Conservation (phyloP, 306 rosid genomes). For the Cucurbita ficifolia region DNA sequence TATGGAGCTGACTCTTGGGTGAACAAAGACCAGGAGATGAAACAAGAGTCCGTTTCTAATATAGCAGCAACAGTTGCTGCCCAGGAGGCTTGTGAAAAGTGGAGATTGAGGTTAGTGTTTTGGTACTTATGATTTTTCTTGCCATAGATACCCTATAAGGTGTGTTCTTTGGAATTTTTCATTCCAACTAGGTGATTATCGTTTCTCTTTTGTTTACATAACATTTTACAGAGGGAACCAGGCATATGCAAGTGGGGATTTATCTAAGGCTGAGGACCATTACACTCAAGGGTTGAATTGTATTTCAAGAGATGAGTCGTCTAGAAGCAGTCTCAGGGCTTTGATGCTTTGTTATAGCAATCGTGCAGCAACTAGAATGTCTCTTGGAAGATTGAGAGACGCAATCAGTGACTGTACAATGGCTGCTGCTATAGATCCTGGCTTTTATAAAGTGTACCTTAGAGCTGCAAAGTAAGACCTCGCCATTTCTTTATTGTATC, state of each 20-base stretch:
- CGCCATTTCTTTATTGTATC: not conserved
- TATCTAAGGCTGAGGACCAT: constrained; percentile 66
- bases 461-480: constrained; percentile 94
- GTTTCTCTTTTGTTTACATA: constrained; percentile 9
- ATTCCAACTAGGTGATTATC: not conserved
- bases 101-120: constrained; percentile 67
- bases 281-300: constrained; percentile 64
- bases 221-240: constrained; percentile 74
- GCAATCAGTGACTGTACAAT: constrained; percentile 69
- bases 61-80: constrained; percentile 33
- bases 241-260: constrained; percentile 73
- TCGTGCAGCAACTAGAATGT: constrained; percentile 89
- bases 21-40: constrained; percentile 26
- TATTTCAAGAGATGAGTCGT: constrained; percentile 42
- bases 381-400: constrained; percentile 85
- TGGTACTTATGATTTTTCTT: constrained; percentile 5
- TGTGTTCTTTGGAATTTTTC: not conserved
- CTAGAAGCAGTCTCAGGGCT: constrained; percentile 70
- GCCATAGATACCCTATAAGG: not conserved
- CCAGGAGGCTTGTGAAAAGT: constrained; percentile 87
- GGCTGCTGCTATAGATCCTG: constrained; percentile 72
- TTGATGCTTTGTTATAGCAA: constrained; percentile 93
- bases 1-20: constrained; percentile 18
- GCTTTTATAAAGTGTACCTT: constrained; percentile 68
- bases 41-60: constrained; percentile 30